A percentile compares a stretch with the other conserved stretches of the same genome.
These are phyloP conservation scores for Clitopilus passeckerianus DNA, from an alignment of 768 basidiomycete species.

Conservation along the genomic window DNA sequence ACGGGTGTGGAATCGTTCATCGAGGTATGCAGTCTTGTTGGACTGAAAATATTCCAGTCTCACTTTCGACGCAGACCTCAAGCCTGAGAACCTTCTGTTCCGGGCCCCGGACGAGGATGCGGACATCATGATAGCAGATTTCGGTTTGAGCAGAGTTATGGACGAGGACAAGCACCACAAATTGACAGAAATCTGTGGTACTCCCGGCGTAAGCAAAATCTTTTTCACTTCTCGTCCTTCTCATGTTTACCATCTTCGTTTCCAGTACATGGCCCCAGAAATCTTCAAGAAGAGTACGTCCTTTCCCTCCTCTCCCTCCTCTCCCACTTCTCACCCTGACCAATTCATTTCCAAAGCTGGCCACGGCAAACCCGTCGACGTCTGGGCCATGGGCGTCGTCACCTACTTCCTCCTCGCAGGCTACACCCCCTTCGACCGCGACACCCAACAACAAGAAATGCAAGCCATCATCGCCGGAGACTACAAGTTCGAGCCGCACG, in stretches of 20 bases:
- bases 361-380: constrained; percentile 90
- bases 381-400: constrained; percentile 99
- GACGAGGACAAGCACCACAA: constrained; percentile 83
- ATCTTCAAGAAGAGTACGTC: constrained; percentile 84
- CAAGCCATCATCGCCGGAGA: constrained; percentile 92
- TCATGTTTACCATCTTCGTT: constrained; percentile 8
- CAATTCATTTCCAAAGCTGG: constrained; percentile 46
- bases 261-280: constrained; percentile 91
- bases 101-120: constrained; percentile 83
- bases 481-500: constrained; percentile 77
- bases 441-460: constrained; percentile 85
- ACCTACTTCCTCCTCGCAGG: constrained; percentile 91
- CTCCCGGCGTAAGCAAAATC: constrained; percentile 61
- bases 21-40: constrained; percentile 40
- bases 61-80: constrained; percentile 57
- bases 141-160: constrained; percentile 88
- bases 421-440: constrained; percentile 97
- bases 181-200: constrained; percentile 94
- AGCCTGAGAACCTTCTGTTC: constrained; percentile 98
- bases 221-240: constrained; percentile 1
- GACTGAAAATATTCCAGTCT: neutral
- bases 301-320: neutral
- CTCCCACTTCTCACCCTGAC: constrained; percentile 1
- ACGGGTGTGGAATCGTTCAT: constrained; percentile 90
- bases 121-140: constrained; percentile 97